Evolutionary conservation across 768 basidiomycete genomes (phyloP), one percentile per base, ranked within the genome.

Genomic region (Russula brevipes): DNA sequence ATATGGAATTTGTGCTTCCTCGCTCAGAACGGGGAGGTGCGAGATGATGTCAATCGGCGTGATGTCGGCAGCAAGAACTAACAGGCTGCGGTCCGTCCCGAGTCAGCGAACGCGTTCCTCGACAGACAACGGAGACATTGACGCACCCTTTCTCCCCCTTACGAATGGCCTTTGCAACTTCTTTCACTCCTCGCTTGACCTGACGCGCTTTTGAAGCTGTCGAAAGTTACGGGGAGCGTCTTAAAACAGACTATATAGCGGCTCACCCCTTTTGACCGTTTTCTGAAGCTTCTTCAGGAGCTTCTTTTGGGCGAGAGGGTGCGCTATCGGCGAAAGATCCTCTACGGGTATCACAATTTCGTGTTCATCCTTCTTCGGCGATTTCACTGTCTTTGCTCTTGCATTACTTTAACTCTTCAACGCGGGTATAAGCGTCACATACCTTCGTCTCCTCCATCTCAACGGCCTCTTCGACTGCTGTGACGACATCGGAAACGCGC

Each of bases 41-140:
- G 95, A 95, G 70, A 98, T 94, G 69, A 99, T 97, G 77, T 99
- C 97, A 70, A 98, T 89, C 11, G 97, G 97, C 64, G 91, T 96
- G 73, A 98, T 98, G 76, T 98, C 96, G 44, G 89, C 94, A 4
- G 97, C 97, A 63, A 99, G 85, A 61, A 99, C 78, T 36, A 99
- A 83, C 39, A 99, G 78, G 24, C 94, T 95, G 68, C 2, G 44
- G 38, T 36, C 19, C 7, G 57, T 24, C 60, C 39, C n/a, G 58
- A 47, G 56, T 46, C 24, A 49, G 63, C 31, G 24, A 9, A 17
- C 19, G 30, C 10, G 17, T 33, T 42, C 19, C 41, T 16, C 17
- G 14, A 24, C 17, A 39, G 4, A 17, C 3, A 44, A 52, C 39
- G 51, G 39, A 44, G 52, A 51, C 45, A 46, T 24, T 38, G 17